Conservation (phyloP, 78 protist genomes). For the Mastigamoeba balamuthi region DNA sequence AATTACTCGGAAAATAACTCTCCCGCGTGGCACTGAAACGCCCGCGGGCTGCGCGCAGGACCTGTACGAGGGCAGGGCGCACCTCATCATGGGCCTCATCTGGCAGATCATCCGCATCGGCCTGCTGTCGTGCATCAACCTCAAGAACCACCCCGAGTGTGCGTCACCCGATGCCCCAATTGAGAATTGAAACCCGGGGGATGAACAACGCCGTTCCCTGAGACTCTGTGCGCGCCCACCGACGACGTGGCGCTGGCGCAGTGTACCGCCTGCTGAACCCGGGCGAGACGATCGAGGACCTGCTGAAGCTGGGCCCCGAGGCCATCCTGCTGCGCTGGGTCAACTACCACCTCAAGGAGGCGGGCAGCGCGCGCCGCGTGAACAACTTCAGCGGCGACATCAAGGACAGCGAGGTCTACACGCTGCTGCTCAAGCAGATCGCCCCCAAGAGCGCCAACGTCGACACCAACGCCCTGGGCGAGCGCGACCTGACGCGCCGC, state of each 20-base stretch:
- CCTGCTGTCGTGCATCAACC: slow-evolving; percentile 65
- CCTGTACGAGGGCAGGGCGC: slow-evolving; percentile 58
- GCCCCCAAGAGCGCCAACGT: slow-evolving; percentile 46
- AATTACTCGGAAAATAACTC: too few relatives aligned
- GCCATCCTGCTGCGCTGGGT: slow-evolving; percentile 87
- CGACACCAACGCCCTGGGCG: slow-evolving; percentile 38
- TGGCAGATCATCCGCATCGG: slow-evolving; percentile 93
- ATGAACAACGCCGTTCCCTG: too few relatives aligned
- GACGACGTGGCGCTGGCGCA: too few relatives aligned
- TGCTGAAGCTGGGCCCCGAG: slow-evolving; percentile 78
- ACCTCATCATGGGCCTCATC: slow-evolving; percentile 81
- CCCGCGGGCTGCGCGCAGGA: too few relatives aligned
- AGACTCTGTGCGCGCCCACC: too few relatives aligned
- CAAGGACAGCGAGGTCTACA: slow-evolving; percentile 62
- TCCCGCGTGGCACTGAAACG: too few relatives aligned
- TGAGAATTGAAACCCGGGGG: too few relatives aligned
- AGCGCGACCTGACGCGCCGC: slow-evolving; percentile 36
- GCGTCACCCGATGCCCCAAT: too few relatives aligned
- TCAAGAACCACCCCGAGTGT: slow-evolving; percentile 78
- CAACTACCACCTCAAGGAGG: slow-evolving; percentile 81
- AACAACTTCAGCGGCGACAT: slow-evolving; percentile 77
- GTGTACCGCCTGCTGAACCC: slow-evolving; percentile 73
- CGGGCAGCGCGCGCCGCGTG: slow-evolving; percentile 70
- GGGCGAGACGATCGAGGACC: slow-evolving; percentile 81
- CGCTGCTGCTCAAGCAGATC: slow-evolving; percentile 76